Percentiles rank a stretch among this genome's conserved stretches.
phyloP scores from a whole-genome alignment of 352 stramenopile species.

The Phytophthora crassamura region DNA sequence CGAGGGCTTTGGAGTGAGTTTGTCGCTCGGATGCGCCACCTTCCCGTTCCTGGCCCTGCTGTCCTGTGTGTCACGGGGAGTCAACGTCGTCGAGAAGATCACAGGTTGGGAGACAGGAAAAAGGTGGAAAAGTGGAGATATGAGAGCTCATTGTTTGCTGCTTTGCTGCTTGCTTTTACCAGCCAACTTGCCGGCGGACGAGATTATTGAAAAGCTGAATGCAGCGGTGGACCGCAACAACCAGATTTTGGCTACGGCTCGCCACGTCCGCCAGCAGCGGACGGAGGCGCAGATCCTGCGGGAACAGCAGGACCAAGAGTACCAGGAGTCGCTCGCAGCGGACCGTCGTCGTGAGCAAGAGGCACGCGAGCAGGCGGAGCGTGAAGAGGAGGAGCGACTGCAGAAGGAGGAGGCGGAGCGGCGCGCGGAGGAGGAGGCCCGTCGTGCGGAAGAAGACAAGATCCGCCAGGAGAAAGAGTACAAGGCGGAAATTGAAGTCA shows the following conservation, averaged over 20 bases:
- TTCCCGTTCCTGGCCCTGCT: slow-evolving; percentile 86
- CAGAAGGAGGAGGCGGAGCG: slow-evolving; percentile 49
- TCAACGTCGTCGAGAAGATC: slow-evolving; percentile 90
- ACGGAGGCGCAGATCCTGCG: slow-evolving; percentile 89
- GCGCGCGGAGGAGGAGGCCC: slow-evolving; percentile 35
- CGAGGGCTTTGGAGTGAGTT: slow-evolving; percentile 80
- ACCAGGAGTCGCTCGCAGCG: slow-evolving; percentile 91
- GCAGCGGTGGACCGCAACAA: slow-evolving; percentile 74
- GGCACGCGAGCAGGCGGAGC: slow-evolving; percentile 52
- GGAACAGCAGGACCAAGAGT: slow-evolving; percentile 94
- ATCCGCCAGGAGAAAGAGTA: slow-evolving; percentile 40
- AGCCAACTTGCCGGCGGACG: slow-evolving; percentile 66
- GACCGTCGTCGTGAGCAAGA: slow-evolving; percentile 87
- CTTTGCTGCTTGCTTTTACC: slow-evolving; percentile 7
- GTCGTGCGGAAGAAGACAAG: slow-evolving; percentile 34
- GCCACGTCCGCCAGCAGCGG: slow-evolving; percentile 73
- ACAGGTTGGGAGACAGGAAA: slow-evolving; percentile 47
- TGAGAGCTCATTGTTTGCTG: slow-evolving; percentile 6
- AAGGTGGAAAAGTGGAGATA: not conserved
- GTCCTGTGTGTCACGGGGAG: slow-evolving; percentile 75
- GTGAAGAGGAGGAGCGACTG: slow-evolving; percentile 46
- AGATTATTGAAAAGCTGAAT: slow-evolving; percentile 72
- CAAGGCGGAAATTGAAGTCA: slow-evolving; percentile 59
- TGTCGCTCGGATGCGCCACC: slow-evolving; percentile 83
- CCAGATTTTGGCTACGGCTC: slow-evolving; percentile 71